Evolutionary conservation across 164 flowering plant species (phyloP).

Genomic region (Chimonanthus praecox): DNA sequence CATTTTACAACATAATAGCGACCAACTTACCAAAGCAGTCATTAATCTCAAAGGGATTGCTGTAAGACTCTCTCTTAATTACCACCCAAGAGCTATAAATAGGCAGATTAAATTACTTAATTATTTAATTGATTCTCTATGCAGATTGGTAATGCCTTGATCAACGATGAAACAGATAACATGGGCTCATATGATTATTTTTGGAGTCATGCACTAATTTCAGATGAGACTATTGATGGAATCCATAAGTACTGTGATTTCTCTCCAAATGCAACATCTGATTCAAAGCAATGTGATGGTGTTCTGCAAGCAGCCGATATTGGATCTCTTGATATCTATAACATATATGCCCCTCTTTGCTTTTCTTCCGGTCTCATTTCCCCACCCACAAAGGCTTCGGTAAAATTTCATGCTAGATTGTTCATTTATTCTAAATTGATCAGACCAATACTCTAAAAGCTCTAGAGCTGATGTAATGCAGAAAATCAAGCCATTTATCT

Average conservation of each 20-base stretch:
- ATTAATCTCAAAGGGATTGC: too few relatives aligned
- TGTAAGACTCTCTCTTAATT: too few relatives aligned
- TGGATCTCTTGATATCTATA: slow-evolving; percentile 40
- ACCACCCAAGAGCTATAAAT: too few relatives aligned
- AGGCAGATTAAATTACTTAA: too few relatives aligned
- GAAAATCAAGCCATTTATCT: too few relatives aligned
- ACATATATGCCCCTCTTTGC: slow-evolving; percentile 67
- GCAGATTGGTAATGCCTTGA: slow-evolving; percentile 81
- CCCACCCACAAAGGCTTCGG: slow-evolving; percentile 32
- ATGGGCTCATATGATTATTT: slow-evolving; percentile 57
- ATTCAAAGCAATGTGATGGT: slow-evolving; percentile 10
- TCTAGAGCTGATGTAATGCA: too few relatives aligned
- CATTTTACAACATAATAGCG: too few relatives aligned
- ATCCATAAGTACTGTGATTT: slow-evolving; percentile 43
- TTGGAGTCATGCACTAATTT: slow-evolving; percentile 51
- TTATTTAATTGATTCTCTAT: not conserved
- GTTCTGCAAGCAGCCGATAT: too few relatives aligned
- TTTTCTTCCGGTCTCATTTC: slow-evolving; percentile 21
- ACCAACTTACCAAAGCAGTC: too few relatives aligned
- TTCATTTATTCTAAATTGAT: too few relatives aligned
- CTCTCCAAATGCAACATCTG: slow-evolving; percentile 12
- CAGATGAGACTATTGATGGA: slow-evolving; percentile 20
- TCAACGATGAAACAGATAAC: slow-evolving; percentile 51
- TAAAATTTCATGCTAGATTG: slow-evolving; percentile 7
- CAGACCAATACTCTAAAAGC: too few relatives aligned